A percentile compares a stretch with the other conserved stretches of the same genome.
Evolutionary conservation across 2,329 filamentous ascomycete genomes (phyloP).

Genomic region (Emericellopsis atlantica): DNA sequence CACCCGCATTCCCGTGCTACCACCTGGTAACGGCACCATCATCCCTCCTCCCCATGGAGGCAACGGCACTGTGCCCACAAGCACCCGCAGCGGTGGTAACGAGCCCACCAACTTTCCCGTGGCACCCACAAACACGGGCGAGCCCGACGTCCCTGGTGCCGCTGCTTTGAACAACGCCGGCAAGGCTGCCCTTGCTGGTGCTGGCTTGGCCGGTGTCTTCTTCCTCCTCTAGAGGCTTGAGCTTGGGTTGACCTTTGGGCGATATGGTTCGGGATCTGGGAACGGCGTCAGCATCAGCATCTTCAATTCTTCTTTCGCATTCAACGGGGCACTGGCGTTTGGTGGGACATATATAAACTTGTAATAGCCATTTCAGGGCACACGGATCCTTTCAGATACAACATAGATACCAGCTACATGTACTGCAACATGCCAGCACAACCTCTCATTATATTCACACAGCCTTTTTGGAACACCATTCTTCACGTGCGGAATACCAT

Average conservation of each 20-base stretch:
- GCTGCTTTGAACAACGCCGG: conserved; percentile 17
- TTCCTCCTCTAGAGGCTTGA: conserved; percentile 23
- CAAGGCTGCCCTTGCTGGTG: conserved; percentile 19
- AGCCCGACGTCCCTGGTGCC: conserved; percentile 11
- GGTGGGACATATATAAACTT: neutral
- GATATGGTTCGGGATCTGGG: neutral
- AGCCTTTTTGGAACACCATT: neutral
- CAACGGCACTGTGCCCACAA: neutral
- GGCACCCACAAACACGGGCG: conserved; percentile 5
- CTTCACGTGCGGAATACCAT: neutral
- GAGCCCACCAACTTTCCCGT: conserved; percentile 10
- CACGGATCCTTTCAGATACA: neutral
- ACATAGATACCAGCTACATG: neutral
- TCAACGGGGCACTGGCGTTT: neutral
- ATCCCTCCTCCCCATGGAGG: neutral
- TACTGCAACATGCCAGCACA: neutral
- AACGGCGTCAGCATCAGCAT: neutral
- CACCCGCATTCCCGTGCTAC: neutral
- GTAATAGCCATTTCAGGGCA: neutral
- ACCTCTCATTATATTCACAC: neutral
- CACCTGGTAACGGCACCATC: neutral
- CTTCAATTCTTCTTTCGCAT: too few relatives aligned
- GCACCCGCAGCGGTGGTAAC: conserved; percentile 6
- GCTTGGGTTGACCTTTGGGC: too few relatives aligned
- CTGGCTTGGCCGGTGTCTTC: conserved; percentile 22